phyloP scores from a whole-genome alignment of 83 land plant species.

The Picea mariana region DNA sequence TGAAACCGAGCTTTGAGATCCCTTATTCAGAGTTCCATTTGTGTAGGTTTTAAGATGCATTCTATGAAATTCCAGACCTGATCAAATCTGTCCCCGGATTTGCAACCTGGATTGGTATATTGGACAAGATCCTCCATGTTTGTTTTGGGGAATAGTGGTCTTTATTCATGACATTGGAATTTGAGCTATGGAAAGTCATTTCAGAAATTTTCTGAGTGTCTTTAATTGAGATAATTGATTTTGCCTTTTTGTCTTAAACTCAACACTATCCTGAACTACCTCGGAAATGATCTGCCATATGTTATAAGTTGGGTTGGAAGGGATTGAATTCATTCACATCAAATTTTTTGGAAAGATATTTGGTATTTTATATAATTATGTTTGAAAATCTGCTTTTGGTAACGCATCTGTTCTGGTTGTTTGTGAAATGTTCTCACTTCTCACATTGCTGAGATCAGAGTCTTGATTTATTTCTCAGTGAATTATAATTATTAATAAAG shows the following conservation, averaged over 20 bases:
- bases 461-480: too few relatives aligned
- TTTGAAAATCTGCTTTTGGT: too few relatives aligned
- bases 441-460: not conserved
- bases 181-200: not conserved
- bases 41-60: not conserved
- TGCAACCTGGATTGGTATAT: not conserved
- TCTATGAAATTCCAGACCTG: not conserved
- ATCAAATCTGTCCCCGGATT: not conserved
- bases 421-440: not conserved
- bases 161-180: not conserved
- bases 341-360: not conserved
- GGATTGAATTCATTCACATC: not conserved
- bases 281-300: too few relatives aligned
- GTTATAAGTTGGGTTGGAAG: not conserved
- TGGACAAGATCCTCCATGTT: not conserved
- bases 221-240: not conserved
- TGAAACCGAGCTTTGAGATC: not conserved
- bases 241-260: not conserved
- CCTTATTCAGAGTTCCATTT: not conserved
- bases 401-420: not conserved
- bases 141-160: not conserved
- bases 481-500: too few relatives aligned
- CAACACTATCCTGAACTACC: not conserved
- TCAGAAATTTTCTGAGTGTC: not conserved
- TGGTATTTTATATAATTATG: not conserved